phyloP scores from a whole-genome alignment of 2,329 filamentous ascomycete species.

The Ustilaginoidea virens region DNA sequence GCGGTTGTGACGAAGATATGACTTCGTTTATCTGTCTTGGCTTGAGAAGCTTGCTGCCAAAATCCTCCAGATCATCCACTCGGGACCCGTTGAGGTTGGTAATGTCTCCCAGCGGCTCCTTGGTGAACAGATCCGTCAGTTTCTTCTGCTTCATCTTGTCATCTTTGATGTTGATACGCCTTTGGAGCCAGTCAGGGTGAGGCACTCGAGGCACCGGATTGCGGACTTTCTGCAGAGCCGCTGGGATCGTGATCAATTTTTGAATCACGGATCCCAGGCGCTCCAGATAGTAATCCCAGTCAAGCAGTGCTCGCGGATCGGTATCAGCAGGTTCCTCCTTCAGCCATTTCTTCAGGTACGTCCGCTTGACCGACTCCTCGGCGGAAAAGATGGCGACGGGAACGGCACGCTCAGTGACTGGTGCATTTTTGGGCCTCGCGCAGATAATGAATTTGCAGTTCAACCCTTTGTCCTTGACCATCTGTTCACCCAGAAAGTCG shows the following conservation, averaged over 20 bases:
- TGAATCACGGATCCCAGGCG: constrained; percentile 94
- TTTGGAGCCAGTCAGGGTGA: constrained; percentile 93
- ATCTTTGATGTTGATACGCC: constrained; percentile 85
- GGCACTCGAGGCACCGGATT: constrained; percentile 89
- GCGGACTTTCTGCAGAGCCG: constrained; percentile 82
- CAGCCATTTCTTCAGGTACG: constrained; percentile 88
- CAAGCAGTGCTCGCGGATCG: constrained; percentile 76
- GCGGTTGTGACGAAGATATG: constrained; percentile 39
- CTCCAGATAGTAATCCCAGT: constrained; percentile 96
- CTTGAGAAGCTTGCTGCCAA: constrained; percentile 52
- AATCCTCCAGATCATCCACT: constrained; percentile 66
- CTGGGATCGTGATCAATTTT: constrained; percentile 96
- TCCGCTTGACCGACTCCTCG: constrained; percentile 71
- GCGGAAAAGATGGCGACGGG: constrained; percentile 96
- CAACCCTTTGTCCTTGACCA: constrained; percentile 97
- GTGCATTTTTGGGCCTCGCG: constrained; percentile 67
- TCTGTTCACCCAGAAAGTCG: constrained; percentile 92
- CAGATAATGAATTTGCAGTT: constrained; percentile 99
- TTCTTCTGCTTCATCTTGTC: constrained; percentile 98
- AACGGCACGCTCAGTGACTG: constrained; percentile 86
- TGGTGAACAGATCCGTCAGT: constrained; percentile 77
- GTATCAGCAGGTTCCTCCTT: constrained; percentile 85
- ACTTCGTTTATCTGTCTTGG: constrained; percentile 41
- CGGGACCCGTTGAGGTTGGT: constrained; percentile 43
- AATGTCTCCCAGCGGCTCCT: constrained; percentile 59